A percentile compares a stretch with the other conserved stretches of the same genome.
phyloP scores from a whole-genome alignment of 2,329 filamentous ascomycete genomes.

The Cladophialophora bantiana region DNA sequence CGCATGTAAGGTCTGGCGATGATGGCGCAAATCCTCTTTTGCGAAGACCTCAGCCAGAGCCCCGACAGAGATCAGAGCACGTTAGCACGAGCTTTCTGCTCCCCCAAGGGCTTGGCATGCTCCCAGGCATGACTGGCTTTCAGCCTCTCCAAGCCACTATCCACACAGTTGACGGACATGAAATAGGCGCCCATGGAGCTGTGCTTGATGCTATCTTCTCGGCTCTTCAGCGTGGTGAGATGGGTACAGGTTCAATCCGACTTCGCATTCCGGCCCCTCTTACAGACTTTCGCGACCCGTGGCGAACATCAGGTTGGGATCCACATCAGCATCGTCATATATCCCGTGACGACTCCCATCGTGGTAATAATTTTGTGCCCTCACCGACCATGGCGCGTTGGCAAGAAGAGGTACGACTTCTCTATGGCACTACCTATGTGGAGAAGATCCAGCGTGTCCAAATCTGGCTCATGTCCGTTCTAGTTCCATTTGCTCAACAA shows the following conservation, averaged over 20 bases:
- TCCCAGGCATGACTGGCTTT: conserved; percentile 19
- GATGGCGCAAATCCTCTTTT: conserved; percentile 89
- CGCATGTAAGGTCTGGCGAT: conserved; percentile 65
- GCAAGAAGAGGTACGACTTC: conserved; percentile 85
- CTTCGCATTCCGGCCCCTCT: conserved; percentile 52
- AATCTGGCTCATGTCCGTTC: conserved; percentile 71
- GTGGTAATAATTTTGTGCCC: conserved; percentile 76
- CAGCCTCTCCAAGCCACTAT: conserved; percentile 30
- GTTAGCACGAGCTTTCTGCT: conserved; percentile 43
- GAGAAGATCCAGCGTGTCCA: conserved; percentile 75
- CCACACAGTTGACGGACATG: conserved; percentile 26
- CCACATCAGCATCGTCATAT: conserved; percentile 57
- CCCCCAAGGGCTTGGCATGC: conserved; percentile 23
- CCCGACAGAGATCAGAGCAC: conserved; percentile 39
- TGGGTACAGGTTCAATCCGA: conserved; percentile 58
- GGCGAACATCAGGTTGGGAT: conserved; percentile 53
- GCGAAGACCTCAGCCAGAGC: conserved; percentile 61
- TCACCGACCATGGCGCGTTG: conserved; percentile 78
- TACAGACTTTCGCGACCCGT: conserved; percentile 33
- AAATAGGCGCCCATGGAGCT: conserved; percentile 44
- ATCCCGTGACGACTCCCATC: conserved; percentile 60
- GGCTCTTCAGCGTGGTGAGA: conserved; percentile 57
- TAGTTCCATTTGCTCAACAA: conserved; percentile 85
- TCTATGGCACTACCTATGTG: conserved; percentile 73
- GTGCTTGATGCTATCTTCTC: conserved; percentile 61